Evolutionary conservation across 225 moss, liverwort and hornwort species (phyloP).

Genomic region (Pleurozium schreberi): DNA sequence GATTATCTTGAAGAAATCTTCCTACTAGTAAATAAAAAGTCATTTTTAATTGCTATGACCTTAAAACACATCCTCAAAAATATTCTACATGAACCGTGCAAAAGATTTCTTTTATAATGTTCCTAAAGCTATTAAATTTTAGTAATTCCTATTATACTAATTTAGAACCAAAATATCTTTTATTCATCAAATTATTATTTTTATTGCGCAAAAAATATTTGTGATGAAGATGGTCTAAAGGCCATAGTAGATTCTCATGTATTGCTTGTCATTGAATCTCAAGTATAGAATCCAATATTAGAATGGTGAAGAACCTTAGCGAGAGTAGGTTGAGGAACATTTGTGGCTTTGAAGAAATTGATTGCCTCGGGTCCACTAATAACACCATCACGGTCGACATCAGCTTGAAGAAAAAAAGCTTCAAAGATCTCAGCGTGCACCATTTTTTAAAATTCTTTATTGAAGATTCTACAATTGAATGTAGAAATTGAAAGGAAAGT

Average conservation of each 20-base stretch:
- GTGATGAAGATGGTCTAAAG: rapidly evolving
- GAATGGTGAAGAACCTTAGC: constrained; percentile 41
- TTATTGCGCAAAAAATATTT: too few relatives aligned
- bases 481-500: not conserved
- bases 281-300: not conserved
- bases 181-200: too few relatives aligned
- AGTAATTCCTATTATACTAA: not conserved
- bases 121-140: not conserved
- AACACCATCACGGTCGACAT: constrained; percentile 57
- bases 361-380: constrained; percentile 68
- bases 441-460: not conserved
- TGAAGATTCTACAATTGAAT: not conserved
- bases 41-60: too few relatives aligned
- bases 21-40: rapidly evolving
- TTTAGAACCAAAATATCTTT: not conserved
- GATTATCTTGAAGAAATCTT: too few relatives aligned
- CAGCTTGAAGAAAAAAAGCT: constrained; percentile 50
- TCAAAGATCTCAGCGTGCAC: constrained; percentile 30
- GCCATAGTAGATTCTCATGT: too few relatives aligned
- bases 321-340: constrained; percentile 54
- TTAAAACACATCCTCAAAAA: too few relatives aligned
- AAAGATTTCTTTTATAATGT: not conserved
- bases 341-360: constrained; percentile 56
- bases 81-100: not conserved
- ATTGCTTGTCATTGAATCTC: not conserved